These are phyloP conservation scores for Penicillium sp. DNA, from an alignment of 2,329 filamentous ascomycete genomes.

Conservation along the genomic window DNA sequence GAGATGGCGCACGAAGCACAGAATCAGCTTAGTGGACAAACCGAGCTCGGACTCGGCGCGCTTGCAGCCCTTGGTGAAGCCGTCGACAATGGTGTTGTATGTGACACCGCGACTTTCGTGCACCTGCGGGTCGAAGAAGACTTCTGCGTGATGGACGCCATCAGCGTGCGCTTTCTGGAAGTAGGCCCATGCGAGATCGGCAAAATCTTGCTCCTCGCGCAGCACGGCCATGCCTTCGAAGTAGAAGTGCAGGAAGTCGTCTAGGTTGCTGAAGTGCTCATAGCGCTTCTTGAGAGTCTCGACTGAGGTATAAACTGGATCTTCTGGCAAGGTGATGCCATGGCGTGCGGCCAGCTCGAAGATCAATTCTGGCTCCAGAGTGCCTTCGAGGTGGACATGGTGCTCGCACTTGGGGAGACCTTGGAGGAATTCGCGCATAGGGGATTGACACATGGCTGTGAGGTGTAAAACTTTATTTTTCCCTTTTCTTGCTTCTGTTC, in stretches of 20 bases:
- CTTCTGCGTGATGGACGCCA: constrained; percentile 70
- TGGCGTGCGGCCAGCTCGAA: constrained; percentile 70
- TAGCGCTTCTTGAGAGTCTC: constrained; percentile 65
- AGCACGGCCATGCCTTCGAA: constrained; percentile 75
- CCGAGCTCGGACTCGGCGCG: constrained; percentile 64
- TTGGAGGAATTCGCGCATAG: constrained; percentile 61
- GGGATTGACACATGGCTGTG: constrained; percentile 58
- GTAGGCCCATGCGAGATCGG: constrained; percentile 71
- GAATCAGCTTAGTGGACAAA: constrained; percentile 66
- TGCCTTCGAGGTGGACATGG: constrained; percentile 78
- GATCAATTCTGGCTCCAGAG: constrained; percentile 68
- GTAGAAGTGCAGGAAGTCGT: constrained; percentile 79
- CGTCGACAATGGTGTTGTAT: constrained; percentile 64
- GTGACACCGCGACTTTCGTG: constrained; percentile 65
- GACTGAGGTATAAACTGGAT: constrained; percentile 64
- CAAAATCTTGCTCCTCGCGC: constrained; percentile 66
- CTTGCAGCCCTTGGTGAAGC: constrained; percentile 61
- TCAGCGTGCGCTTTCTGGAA: constrained; percentile 65
- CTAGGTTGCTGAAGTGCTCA: constrained; percentile 66
- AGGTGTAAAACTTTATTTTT: neutral
- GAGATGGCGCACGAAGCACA: constrained; percentile 72
- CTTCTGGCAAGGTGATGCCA: constrained; percentile 61
- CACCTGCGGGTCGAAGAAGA: constrained; percentile 81
- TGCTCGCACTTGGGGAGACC: constrained; percentile 78
- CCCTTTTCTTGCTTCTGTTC: neutral